A percentile compares a stretch with the other conserved stretches of the same genome.
Evolutionary conservation across 176 grass and related monocot genomes (phyloP).

Genomic region (Oryza nivara): DNA sequence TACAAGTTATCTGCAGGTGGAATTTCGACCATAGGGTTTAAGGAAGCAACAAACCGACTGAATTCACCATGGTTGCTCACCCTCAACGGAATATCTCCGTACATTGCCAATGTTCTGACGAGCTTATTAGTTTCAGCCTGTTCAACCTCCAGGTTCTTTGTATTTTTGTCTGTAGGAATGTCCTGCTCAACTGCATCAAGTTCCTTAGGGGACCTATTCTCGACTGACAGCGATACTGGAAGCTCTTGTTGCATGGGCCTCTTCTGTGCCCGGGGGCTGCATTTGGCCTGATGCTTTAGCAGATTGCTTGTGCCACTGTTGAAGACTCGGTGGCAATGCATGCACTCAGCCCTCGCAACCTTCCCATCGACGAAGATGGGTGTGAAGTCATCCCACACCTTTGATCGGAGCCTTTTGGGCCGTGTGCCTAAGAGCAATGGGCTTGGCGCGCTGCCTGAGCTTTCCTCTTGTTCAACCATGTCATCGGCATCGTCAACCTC

Average conservation of each 20-base stretch:
- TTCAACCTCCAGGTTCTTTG: conserved; percentile 29
- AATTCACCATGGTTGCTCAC: conserved; percentile 7
- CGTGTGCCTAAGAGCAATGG: background rate
- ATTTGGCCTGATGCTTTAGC: conserved; percentile 19
- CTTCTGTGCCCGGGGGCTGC: background rate
- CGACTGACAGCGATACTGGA: background rate
- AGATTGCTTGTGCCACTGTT: conserved; percentile 30
- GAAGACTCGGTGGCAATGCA: conserved; percentile 28
- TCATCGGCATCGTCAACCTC: conserved; percentile 1
- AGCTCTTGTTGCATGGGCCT: background rate
- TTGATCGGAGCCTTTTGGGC: conserved; percentile 24
- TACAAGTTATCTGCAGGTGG: background rate
- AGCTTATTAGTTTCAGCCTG: background rate
- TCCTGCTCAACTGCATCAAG: background rate
- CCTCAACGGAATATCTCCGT: conserved; percentile 28
- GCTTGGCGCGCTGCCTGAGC: background rate
- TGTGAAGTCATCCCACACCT: conserved; percentile 45
- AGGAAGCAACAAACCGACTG: conserved; percentile 37
- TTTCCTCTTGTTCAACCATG: conserved; percentile 33
- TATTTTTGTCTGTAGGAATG: background rate
- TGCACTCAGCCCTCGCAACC: conserved; percentile 28
- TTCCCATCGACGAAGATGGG: conserved; percentile 16
- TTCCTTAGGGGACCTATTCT: conserved; percentile 30
- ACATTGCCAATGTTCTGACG: conserved; percentile 26
- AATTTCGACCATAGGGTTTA: conserved; percentile 43